Evolutionary conservation across 768 basidiomycete species (phyloP).

Genomic region (Agrocybe pediades): DNA sequence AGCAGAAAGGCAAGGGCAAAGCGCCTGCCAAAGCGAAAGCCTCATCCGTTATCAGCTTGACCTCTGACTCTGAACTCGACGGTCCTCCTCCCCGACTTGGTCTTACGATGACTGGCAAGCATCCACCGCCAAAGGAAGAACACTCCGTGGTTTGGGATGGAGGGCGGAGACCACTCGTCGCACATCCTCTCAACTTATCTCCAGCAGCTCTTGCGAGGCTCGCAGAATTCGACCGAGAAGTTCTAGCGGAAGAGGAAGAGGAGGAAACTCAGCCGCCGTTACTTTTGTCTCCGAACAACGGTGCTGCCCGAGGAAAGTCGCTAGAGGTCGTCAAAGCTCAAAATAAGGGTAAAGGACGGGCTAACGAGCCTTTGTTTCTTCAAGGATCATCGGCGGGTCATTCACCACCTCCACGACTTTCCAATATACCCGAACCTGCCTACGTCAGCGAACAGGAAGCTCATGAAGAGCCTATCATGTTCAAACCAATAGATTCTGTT

Average conservation of each 20-base stretch:
- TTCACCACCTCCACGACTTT: not conserved
- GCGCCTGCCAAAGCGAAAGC: not conserved
- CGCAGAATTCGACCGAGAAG: constrained; percentile 10
- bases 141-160: constrained; percentile 5
- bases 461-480: not conserved
- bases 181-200: not conserved
- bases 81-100: not conserved
- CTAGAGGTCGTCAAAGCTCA: not conserved
- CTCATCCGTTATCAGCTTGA: not conserved
- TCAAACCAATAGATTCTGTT: not conserved
- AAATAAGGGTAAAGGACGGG: constrained; percentile 4
- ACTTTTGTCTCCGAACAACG: not conserved
- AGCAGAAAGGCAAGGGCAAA: not conserved
- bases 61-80: not conserved
- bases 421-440: not conserved
- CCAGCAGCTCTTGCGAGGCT: constrained; percentile 6
- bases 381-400: not conserved
- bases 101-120: not conserved
- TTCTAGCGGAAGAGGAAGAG: constrained; percentile 5
- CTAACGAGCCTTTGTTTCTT: not conserved
- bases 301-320: not conserved
- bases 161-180: not conserved
- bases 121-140: constrained; percentile 2
- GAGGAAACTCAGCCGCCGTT: constrained; percentile 10
- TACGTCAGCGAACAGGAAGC: not conserved